phyloP scores from a whole-genome alignment of 2,329 filamentous ascomycete genomes.

The Tolypocladium paradoxum region DNA sequence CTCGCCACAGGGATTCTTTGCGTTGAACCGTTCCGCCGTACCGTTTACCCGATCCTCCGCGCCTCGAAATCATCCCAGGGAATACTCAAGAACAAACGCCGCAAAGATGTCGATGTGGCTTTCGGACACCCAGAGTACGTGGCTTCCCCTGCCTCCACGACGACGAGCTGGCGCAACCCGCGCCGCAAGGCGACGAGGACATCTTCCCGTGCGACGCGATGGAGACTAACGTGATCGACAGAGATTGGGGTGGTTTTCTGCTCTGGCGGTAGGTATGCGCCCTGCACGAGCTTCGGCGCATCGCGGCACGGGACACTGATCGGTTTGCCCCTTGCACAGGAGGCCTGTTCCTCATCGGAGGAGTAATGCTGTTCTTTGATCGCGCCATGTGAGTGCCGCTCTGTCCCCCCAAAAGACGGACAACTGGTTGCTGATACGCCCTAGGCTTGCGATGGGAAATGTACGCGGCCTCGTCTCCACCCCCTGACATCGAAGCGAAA shows the following conservation, averaged over 20 bases:
- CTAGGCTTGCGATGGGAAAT: constrained; percentile 93
- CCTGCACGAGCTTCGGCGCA: constrained; percentile 10
- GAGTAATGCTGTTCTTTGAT: constrained; percentile 96
- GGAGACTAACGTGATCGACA: constrained; percentile 32
- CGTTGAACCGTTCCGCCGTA: background rate
- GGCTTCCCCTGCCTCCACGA: background rate
- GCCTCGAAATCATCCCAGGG: background rate
- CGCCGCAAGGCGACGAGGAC: background rate
- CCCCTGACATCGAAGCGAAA: constrained; percentile 6
- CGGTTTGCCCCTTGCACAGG: constrained; percentile 38
- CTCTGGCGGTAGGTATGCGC: constrained; percentile 70
- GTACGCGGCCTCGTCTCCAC: constrained; percentile 33
- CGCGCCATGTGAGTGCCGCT: constrained; percentile 64
- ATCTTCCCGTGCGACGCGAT: background rate
- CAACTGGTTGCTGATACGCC: background rate
- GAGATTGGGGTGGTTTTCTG: constrained; percentile 97
- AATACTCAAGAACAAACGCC: background rate
- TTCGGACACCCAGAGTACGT: constrained; percentile 86
- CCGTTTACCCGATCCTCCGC: background rate
- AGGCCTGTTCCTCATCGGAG: constrained; percentile 87
- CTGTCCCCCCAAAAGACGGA: background rate
- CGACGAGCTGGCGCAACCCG: background rate
- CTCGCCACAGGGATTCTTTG: background rate
- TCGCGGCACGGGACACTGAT: constrained; percentile 3
- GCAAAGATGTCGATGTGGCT: constrained; percentile 73